Percentiles rank a stretch among this genome's conserved stretches.
These are phyloP conservation scores for Penicillium glabrum DNA, from an alignment of 2,329 filamentous ascomycete species.

Conservation along the genomic window DNA sequence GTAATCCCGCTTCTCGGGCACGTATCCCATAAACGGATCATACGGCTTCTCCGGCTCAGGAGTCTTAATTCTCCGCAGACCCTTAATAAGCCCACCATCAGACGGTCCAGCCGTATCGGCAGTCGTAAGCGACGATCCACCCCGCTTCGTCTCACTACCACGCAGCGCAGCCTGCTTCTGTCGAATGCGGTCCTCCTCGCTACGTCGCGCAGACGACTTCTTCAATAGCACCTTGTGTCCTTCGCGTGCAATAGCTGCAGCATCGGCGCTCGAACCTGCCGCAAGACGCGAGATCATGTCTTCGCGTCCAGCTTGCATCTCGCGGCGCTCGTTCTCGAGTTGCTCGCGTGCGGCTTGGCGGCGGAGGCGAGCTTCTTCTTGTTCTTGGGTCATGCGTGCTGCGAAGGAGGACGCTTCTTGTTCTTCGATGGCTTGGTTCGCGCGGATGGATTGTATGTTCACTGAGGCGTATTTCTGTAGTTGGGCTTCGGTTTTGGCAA, in stretches of 20 bases:
- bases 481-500: slow-evolving; percentile 60
- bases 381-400: slow-evolving; percentile 56
- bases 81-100: slow-evolving; percentile 64
- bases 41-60: slow-evolving; percentile 72
- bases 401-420: slow-evolving; percentile 50
- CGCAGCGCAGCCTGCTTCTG: slow-evolving; percentile 46
- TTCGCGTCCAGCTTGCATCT: slow-evolving; percentile 62
- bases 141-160: slow-evolving; percentile 32
- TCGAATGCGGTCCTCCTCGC: slow-evolving; percentile 51
- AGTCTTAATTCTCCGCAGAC: slow-evolving; percentile 66
- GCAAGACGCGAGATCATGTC: slow-evolving; percentile 71
- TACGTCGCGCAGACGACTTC: slow-evolving; percentile 65
- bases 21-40: slow-evolving; percentile 80
- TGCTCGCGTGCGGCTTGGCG: slow-evolving; percentile 65
- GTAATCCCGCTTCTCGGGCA: slow-evolving; percentile 62
- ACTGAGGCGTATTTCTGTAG: slow-evolving; percentile 71
- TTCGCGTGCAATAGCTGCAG: slow-evolving; percentile 55
- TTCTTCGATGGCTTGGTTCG: slow-evolving; percentile 50
- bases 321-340: slow-evolving; percentile 68
- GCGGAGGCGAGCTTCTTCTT: slow-evolving; percentile 64
- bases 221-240: slow-evolving; percentile 65
- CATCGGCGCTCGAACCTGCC: slow-evolving; percentile 59
- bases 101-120: slow-evolving; percentile 27
- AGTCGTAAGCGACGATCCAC: slow-evolving; percentile 16
- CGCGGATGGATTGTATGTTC: slow-evolving; percentile 61